Percentiles rank a stretch among this genome's conserved stretches.
Conservation (phyloP, 2,329 filamentous ascomycete species). For the Diplodia seriata region DNA sequence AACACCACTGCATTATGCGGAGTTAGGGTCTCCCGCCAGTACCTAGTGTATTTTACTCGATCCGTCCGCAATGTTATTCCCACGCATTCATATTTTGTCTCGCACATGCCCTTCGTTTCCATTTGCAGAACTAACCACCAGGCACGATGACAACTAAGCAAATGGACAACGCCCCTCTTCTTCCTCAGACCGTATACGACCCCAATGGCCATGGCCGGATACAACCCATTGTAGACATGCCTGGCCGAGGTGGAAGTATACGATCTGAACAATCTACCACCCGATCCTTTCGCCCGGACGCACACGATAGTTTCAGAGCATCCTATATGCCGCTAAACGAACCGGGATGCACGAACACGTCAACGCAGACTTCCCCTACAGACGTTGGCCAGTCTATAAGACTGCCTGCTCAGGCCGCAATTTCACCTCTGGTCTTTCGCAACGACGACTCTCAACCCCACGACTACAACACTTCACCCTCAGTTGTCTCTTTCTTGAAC, state of each 20-base stretch:
- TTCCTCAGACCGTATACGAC: slow-evolving; percentile 13
- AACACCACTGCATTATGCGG: slow-evolving; percentile 9
- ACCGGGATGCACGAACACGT: background rate
- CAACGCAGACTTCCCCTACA: background rate
- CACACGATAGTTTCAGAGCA: slow-evolving; percentile 24
- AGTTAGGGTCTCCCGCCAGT: background rate
- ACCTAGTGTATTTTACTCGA: slow-evolving; percentile 15
- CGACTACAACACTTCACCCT: background rate
- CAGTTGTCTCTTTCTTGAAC: slow-evolving; percentile 23
- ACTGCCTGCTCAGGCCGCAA: slow-evolving; percentile 5
- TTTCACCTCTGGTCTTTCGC: background rate
- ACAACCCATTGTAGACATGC: slow-evolving; percentile 11
- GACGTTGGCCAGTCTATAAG: background rate
- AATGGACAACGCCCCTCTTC: background rate
- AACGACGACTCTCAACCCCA: background rate
- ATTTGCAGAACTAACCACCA: background rate
- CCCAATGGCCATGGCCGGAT: slow-evolving; percentile 5
- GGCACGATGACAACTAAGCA: slow-evolving; percentile 14
- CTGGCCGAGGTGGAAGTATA: slow-evolving; percentile 12
- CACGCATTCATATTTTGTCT: slow-evolving; percentile 1
- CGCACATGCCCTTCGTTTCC: slow-evolving; percentile 11
- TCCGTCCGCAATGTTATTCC: slow-evolving; percentile 9
- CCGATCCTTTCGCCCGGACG: background rate
- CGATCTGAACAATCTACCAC: background rate
- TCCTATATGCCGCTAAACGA: slow-evolving; percentile 18